Evolutionary conservation across 164 flowering plant genomes (phyloP).

Genomic region (Nelumbo lutea): DNA sequence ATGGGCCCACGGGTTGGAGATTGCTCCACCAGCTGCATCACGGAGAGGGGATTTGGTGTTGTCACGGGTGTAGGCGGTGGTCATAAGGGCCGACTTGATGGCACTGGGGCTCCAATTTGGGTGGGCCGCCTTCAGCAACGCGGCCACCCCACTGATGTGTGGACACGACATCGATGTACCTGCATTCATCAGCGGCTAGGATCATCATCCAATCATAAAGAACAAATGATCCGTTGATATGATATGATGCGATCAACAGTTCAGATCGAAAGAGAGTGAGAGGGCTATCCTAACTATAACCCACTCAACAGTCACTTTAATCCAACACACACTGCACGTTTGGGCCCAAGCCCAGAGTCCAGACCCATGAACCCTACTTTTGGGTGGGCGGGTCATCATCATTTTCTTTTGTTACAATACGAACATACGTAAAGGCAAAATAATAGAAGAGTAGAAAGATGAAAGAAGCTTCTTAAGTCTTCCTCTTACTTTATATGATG

Average conservation of each 20-base stretch:
- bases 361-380: no score
- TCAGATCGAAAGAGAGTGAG: no score
- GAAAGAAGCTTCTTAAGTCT: neutral
- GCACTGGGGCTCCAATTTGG: conserved; percentile 92
- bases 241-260: no score
- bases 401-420: no score
- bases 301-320: no score
- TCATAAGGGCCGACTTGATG: conserved; percentile 87
- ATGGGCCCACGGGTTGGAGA: conserved; percentile 65
- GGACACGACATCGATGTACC: conserved; percentile 98
- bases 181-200: conserved; percentile 11
- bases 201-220: neutral
- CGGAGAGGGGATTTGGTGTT: conserved; percentile 60
- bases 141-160: conserved; percentile 84
- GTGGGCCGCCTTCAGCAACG: conserved; percentile 82
- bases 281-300: no score
- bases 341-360: no score
- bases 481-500: neutral
- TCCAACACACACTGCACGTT: no score
- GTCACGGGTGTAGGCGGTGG: conserved; percentile 72
- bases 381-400: no score
- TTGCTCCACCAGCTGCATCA: conserved; percentile 43
- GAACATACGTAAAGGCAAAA: no score
- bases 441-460: neutral
- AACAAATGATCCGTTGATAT: no score